A percentile compares a stretch with the other conserved stretches of the same genome.
These are phyloP conservation scores for Cryomyces antarcticus DNA, from an alignment of 495 filamentous ascomycete species.

Conservation along the genomic window DNA sequence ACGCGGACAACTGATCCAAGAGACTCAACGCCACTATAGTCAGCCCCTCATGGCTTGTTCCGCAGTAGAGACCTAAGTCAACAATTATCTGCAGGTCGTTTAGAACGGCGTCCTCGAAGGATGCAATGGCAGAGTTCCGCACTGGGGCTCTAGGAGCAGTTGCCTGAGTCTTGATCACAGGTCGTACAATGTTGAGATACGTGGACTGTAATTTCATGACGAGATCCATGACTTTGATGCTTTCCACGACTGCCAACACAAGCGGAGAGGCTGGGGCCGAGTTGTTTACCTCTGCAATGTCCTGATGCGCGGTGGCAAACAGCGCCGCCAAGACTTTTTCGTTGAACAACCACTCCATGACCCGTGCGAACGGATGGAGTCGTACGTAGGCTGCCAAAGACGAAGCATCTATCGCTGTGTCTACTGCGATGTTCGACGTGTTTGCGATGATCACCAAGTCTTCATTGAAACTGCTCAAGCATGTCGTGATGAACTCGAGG, in stretches of 20 bases:
- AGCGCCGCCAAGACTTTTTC: conserved; percentile 65
- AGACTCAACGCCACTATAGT: conserved; percentile 58
- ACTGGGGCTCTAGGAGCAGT: conserved; percentile 27
- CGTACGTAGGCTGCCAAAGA: conserved; percentile 56
- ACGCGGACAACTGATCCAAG: conserved; percentile 66
- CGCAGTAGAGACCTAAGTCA: conserved; percentile 64
- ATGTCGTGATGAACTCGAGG: conserved; percentile 54
- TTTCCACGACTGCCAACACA: conserved; percentile 49
- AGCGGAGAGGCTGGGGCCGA: conserved; percentile 52
- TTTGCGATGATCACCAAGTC: conserved; percentile 68
- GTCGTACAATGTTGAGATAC: conserved; percentile 69
- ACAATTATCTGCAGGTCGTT: conserved; percentile 57
- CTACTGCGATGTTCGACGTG: conserved; percentile 47
- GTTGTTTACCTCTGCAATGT: conserved; percentile 42
- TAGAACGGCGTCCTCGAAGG: conserved; percentile 81
- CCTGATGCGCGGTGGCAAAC: conserved; percentile 54
- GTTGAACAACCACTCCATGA: conserved; percentile 96
- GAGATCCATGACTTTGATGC: conserved; percentile 59
- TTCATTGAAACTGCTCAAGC: conserved; percentile 75
- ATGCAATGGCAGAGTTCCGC: conserved; percentile 51
- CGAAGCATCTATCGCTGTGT: conserved; percentile 46
- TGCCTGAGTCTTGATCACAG: conserved; percentile 41
- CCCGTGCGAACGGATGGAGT: conserved; percentile 76
- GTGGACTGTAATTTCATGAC: conserved; percentile 76
- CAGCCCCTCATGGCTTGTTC: conserved; percentile 54